Evolutionary conservation across 108 stramenopile genomes (phyloP), one percentile per base, ranked within the genome.

Genomic region (Nitzschia inconspicua): DNA sequence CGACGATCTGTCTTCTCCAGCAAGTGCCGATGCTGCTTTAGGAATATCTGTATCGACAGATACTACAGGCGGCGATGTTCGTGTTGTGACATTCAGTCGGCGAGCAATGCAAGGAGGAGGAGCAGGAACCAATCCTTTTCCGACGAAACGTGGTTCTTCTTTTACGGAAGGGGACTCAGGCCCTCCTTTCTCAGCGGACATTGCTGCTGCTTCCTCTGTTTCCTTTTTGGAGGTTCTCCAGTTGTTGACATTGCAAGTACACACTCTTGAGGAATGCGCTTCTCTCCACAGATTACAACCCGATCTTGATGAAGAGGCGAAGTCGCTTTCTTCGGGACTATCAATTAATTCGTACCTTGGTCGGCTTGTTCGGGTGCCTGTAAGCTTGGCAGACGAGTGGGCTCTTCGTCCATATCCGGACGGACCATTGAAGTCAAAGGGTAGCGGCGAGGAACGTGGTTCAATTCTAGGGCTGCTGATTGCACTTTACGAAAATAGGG

Each of bases 161-260:
- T 63, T 73, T 16, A 47, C 42, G n/a, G 66, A 74, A 30, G 47
- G 23, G 39, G 76, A 63, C 2, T 36, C 48, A 13, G 29, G 46
- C 26, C 47, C 60, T 41, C 60, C 72, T 6, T 91, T 95, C 62
- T 91, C 93, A 2, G 72, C 84, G 3, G 74, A 77, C 18, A 72
- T 77, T 49, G 85, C 91, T 35, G 75, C 87, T 8, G 56, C 80
- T 23, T 89, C 88, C 0, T 83, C 90, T 23, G 85, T 89, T 26
- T 91, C 89, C 4, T 89, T 89, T 57, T 72, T 95, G 16, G 93
- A 95, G 64, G 84, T 89, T 7, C 66, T 95, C 26, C 93, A 95
- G 40, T 73, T 95, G 29, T 50, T 89, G 32, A 95, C 93, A 14
- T 81, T 95, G 3, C 93, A 95, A 71, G 82, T 86, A 24, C 90